Evolutionary conservation across 2,329 filamentous ascomycete species (phyloP).

Genomic region (Penicillium sp.): DNA sequence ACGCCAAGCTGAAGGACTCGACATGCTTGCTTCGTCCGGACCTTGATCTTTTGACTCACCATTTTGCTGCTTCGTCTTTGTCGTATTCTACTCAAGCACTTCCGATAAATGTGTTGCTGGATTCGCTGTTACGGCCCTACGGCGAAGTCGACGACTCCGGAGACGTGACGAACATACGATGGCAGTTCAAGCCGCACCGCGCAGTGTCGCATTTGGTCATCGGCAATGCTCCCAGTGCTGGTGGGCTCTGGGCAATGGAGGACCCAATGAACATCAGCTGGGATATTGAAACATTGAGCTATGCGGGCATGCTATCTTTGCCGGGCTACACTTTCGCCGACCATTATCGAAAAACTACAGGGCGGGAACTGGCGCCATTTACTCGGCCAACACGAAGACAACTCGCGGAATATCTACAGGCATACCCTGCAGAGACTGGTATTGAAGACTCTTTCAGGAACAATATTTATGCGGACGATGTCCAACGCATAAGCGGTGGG

Average conservation of each 20-base stretch:
- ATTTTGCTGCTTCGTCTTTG: constrained; percentile 55
- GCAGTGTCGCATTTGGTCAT: constrained; percentile 53
- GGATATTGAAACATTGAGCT: constrained; percentile 58
- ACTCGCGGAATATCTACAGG: constrained; percentile 53
- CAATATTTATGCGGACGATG: constrained; percentile 37
- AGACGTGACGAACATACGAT: constrained; percentile 50
- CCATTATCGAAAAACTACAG: constrained; percentile 44
- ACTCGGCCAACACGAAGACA: constrained; percentile 53
- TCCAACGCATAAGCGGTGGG: constrained; percentile 47
- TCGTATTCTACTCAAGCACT: constrained; percentile 60
- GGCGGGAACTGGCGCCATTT: constrained; percentile 46
- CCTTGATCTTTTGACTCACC: constrained; percentile 49
- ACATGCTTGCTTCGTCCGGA: constrained; percentile 46
- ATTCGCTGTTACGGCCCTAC: constrained; percentile 56
- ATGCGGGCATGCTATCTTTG: constrained; percentile 59
- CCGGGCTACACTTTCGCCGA: constrained; percentile 57
- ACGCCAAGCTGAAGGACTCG: constrained; percentile 50
- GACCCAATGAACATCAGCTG: constrained; percentile 50
- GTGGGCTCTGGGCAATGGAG: constrained; percentile 59
- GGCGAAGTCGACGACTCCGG: constrained; percentile 55
- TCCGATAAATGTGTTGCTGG: constrained; percentile 57
- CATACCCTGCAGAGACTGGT: constrained; percentile 52
- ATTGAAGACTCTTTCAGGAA: constrained; percentile 48
- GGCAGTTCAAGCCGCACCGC: constrained; percentile 49
- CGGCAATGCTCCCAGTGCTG: constrained; percentile 48